Conservation (phyloP, 768 basidiomycete species). For the Psilocybe azurescens region DNA sequence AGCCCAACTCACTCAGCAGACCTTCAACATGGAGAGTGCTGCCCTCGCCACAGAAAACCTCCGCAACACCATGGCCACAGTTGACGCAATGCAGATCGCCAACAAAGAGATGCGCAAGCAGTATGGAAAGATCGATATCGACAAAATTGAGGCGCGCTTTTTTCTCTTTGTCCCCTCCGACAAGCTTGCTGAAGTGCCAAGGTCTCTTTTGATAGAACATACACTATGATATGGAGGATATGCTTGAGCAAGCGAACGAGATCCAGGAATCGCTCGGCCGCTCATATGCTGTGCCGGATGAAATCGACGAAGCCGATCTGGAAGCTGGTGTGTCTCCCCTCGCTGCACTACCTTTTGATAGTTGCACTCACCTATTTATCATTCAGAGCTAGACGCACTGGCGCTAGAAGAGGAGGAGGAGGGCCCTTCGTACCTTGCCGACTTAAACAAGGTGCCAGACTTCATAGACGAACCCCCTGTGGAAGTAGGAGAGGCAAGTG, state of each 20-base stretch:
- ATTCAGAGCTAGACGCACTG: conserved; percentile 91
- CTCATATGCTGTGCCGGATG: conserved; percentile 96
- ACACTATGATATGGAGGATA: conserved; percentile 98
- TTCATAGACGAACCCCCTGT: conserved; percentile 90
- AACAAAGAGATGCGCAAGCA: conserved; percentile 97
- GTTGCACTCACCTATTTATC: background rate
- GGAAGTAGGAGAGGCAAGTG: conserved; percentile 63
- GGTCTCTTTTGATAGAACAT: conserved; percentile 61
- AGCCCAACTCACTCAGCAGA: conserved; percentile 89
- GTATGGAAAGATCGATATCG: conserved; percentile 96
- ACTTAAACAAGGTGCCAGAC: conserved; percentile 88
- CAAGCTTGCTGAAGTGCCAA: background rate
- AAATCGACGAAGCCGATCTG: conserved; percentile 96
- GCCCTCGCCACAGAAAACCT: conserved; percentile 96
- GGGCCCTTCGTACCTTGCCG: conserved; percentile 85
- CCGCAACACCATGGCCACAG: conserved; percentile 98
- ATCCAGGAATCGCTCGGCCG: conserved; percentile 94
- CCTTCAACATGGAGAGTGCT: conserved; percentile 98
- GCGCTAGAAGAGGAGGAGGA: conserved; percentile 93
- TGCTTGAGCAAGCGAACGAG: conserved; percentile 96
- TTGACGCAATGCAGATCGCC: conserved; percentile 94
- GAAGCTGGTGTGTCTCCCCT: conserved; percentile 79
- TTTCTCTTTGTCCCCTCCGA: background rate
- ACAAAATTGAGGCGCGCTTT: conserved; percentile 90
- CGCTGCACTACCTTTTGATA: background rate